Evolutionary conservation across 768 basidiomycete species (phyloP).

Genomic region (Russula olivacea): DNA sequence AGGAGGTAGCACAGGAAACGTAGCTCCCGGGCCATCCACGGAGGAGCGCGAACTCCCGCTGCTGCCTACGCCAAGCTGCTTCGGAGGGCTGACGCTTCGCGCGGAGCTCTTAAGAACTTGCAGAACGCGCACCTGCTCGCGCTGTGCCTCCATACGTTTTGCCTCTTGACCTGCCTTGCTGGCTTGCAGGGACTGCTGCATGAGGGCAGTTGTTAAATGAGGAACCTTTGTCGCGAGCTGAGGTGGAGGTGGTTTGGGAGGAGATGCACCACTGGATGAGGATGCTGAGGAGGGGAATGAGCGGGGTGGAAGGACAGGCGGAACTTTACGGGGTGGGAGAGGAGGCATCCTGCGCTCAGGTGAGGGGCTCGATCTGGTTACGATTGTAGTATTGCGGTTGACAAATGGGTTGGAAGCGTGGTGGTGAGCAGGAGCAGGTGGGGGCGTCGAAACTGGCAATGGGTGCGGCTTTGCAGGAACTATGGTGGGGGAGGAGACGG

Average conservation of each 20-base stretch:
- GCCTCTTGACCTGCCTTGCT: slow-evolving; percentile 64
- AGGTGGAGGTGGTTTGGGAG: slow-evolving; percentile 24
- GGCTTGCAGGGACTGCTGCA: slow-evolving; percentile 68
- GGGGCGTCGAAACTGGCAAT: not conserved
- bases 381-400: slow-evolving; percentile 10
- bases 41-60: slow-evolving; percentile 19
- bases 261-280: slow-evolving; percentile 10
- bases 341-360: slow-evolving; percentile 22
- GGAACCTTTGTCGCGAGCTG: slow-evolving; percentile 27
- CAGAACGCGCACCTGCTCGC: slow-evolving; percentile 65
- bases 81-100: slow-evolving; percentile 6
- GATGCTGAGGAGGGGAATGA: slow-evolving; percentile 22
- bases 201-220: slow-evolving; percentile 59
- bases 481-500: slow-evolving; percentile 20
- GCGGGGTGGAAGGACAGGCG: slow-evolving; percentile 26
- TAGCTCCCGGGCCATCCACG: slow-evolving; percentile 27
- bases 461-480: slow-evolving; percentile 2
- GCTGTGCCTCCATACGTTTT: slow-evolving; percentile 60
- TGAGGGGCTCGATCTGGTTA: slow-evolving; percentile 9
- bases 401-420: slow-evolving; percentile 26
- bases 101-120: slow-evolving; percentile 65
- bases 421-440: slow-evolving; percentile 16
- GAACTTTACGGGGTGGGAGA: slow-evolving; percentile 20
- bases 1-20: slow-evolving; percentile 35
- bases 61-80: slow-evolving; percentile 11